phyloP scores from a whole-genome alignment of 768 basidiomycete genomes.

The Paxillus rubicundulus region DNA sequence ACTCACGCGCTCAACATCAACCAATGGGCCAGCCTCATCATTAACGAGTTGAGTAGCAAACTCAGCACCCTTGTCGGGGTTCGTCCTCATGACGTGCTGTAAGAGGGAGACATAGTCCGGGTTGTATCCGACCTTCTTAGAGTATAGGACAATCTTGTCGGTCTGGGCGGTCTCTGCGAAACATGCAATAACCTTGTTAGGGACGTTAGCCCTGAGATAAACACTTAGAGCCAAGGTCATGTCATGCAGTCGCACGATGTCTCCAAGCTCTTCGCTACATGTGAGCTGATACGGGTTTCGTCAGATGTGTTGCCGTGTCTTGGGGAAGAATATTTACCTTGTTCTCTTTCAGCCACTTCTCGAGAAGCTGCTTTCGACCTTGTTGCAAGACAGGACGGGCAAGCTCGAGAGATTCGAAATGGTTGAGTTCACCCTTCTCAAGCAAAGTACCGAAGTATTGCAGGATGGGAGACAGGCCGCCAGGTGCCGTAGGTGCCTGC shows the following conservation, averaged over 20 bases:
- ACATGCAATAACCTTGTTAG: slow-evolving; percentile 98
- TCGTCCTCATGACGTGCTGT: slow-evolving; percentile 94
- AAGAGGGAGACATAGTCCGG: slow-evolving; percentile 92
- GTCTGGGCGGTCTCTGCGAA: slow-evolving; percentile 99
- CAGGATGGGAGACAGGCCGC: slow-evolving; percentile 90
- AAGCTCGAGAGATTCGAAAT: slow-evolving; percentile 91
- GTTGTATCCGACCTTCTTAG: slow-evolving; percentile 92
- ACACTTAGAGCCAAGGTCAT: slow-evolving; percentile 97
- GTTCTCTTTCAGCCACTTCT: slow-evolving; percentile 99
- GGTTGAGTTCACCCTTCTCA: slow-evolving; percentile 97
- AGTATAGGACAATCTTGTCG: slow-evolving; percentile 96
- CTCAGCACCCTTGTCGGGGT: slow-evolving; percentile 97
- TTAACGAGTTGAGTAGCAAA: slow-evolving; percentile 95
- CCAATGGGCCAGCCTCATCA: slow-evolving; percentile 87
- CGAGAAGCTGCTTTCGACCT: slow-evolving; percentile 92
- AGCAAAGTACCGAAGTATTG: slow-evolving; percentile 99
- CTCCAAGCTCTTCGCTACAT: slow-evolving; percentile 97
- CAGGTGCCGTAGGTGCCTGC: slow-evolving; percentile 84
- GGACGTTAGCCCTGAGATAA: slow-evolving; percentile 95
- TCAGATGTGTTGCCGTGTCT: slow-evolving; percentile 15
- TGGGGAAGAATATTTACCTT: slow-evolving; percentile 52
- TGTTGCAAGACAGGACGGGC: slow-evolving; percentile 95
- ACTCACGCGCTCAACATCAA: slow-evolving; percentile 87
- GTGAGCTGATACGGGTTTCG: slow-evolving; percentile 60
- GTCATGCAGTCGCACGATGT: slow-evolving; percentile 91